Base-by-base conservation (phyloP, 371 early-diverging fungal genomes). In the Enterocytospora artemiae region DNA sequence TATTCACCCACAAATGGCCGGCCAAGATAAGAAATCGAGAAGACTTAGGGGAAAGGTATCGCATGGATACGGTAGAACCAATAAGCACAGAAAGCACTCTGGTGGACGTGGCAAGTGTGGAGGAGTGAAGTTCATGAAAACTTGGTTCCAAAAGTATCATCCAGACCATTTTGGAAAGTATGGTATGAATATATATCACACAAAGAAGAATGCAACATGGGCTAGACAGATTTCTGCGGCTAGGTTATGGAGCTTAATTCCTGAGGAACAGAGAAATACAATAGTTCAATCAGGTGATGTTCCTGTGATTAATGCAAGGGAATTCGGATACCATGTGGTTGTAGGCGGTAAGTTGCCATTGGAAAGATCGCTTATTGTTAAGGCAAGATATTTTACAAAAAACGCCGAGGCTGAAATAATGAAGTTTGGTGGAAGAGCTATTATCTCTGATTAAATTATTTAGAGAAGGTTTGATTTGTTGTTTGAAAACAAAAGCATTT, bases 101-200 rank as follows among this genome's bases (percentile, higher is more conserved):
- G 94, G 97, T 80, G 97, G 98, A 87, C 87, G 98, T 81, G 98
- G 98, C 89, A 72, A 76, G 32, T 93, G 94, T 82, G 95, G 98
- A 88, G 98, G 95, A 85, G 85, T 88, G 80, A 92, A 92, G 82
- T 96, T 96, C 82, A 93, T 94, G 87, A 88, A 93, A 74, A 95
- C 90, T 83, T 90, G 90, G 85, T 90, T 95, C 87, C 91, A 93
- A 83, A 93, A 88, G 87, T 96, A 89, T 88, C 98, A 97, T 84
- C 98, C 98, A 73, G 96, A 95, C 82, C 93, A 91, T 89, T 95
- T 93, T 78, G 98, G 98, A 83, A 96, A 95, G 84, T 91, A 92
- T 82, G 98, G 98, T 87, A 91, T 91, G 93, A 89, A 93, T 70
- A 84, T 88, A 81, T 93, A 89, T 88, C 93, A 93, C 87, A 82